phyloP scores from a whole-genome alignment of 257 asterid genomes.

The Solanum raphanifolium region DNA sequence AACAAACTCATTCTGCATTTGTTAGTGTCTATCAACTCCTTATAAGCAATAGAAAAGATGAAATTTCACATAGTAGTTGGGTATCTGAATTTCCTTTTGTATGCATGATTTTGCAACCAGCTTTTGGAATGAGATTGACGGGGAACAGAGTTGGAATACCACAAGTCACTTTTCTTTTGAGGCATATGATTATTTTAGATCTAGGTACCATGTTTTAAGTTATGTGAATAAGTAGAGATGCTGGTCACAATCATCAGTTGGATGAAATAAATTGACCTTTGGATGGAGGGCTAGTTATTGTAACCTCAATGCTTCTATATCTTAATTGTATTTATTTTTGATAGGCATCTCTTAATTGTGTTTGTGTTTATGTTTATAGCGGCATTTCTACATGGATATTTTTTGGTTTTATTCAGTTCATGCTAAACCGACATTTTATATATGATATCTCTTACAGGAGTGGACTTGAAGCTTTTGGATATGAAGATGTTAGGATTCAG shows the following conservation, averaged over 20 bases:
- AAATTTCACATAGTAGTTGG: neutral
- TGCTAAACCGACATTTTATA: neutral
- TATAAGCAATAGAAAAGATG: neutral
- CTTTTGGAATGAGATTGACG: neutral
- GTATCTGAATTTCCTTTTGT: neutral
- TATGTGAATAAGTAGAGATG: neutral
- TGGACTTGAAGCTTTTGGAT: constrained; percentile 57
- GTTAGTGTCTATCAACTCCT: neutral
- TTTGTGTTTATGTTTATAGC: neutral
- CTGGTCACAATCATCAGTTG: neutral
- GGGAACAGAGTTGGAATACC: neutral
- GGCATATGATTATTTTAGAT: neutral
- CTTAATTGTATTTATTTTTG: neutral
- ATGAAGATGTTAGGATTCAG: constrained; percentile 39
- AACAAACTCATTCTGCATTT: neutral
- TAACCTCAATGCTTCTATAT: neutral
- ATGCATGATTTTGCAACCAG: neutral
- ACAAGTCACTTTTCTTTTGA: neutral
- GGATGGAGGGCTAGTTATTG: neutral
- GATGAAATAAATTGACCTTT: neutral
- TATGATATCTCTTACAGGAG: constrained; percentile 31
- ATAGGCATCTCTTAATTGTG: neutral
- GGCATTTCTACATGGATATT: neutral
- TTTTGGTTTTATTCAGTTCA: neutral
- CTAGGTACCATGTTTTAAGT: neutral